phyloP scores from a whole-genome alignment of 2,329 filamentous ascomycete genomes.

The Cylindrodendrum hubeiense region DNA sequence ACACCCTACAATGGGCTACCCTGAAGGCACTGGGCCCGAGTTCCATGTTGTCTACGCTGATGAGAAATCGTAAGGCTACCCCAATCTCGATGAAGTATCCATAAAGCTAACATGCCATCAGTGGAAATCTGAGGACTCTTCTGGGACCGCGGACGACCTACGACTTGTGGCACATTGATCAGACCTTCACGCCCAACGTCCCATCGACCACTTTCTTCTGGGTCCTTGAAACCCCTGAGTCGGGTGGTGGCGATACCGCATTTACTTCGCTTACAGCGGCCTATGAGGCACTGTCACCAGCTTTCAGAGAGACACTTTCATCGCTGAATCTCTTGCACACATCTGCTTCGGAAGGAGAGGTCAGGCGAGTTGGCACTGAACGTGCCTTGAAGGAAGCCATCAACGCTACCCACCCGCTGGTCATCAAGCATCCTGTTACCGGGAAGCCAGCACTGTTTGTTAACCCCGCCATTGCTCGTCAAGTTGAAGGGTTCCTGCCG shows the following conservation, averaged over 20 bases:
- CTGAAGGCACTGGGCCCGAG: conserved; percentile 46
- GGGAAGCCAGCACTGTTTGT: conserved; percentile 44
- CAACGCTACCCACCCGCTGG: conserved; percentile 44
- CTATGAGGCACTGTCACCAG: conserved; percentile 45
- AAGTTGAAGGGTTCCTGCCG: conserved; percentile 44
- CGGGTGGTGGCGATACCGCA: conserved; percentile 46
- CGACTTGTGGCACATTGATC: conserved; percentile 50
- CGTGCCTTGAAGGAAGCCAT: conserved; percentile 46
- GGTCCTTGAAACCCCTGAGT: conserved; percentile 45
- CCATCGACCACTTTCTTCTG: conserved; percentile 50
- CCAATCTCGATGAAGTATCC: background rate
- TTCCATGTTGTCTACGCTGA: conserved; percentile 51
- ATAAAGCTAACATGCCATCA: background rate
- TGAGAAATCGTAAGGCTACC: conserved; percentile 42
- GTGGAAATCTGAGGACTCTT: conserved; percentile 45
- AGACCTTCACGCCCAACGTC: conserved; percentile 48
- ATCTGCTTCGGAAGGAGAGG: conserved; percentile 47
- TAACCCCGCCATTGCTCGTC: conserved; percentile 47
- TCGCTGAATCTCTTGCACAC: conserved; percentile 33
- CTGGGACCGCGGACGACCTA: conserved; percentile 43
- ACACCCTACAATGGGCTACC: conserved; percentile 49
- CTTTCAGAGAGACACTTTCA: conserved; percentile 37
- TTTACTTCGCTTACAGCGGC: conserved; percentile 47
- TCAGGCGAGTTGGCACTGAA: conserved; percentile 43
- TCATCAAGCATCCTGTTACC: conserved; percentile 47